Base-by-base conservation (phyloP, 768 basidiomycete species). In the Arthromyces matolae region DNA sequence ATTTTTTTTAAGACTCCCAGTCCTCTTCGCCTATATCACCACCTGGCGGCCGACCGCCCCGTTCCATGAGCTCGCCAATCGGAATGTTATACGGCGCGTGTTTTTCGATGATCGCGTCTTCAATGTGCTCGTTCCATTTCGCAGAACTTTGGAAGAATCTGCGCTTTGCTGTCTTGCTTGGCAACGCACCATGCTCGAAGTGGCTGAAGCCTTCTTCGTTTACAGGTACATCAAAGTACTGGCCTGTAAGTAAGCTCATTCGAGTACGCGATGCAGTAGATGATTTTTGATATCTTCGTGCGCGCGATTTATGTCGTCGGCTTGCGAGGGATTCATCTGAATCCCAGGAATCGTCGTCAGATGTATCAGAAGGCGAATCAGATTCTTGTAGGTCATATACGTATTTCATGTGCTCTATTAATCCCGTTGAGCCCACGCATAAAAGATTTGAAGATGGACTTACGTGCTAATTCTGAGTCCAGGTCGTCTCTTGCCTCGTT, bases 391-490 rank as follows among this genome's bases (percentile, higher is more conserved):
- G 64, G 20, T 71, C 71, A 58, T 85, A 86, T 7, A 86, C 71
- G 54, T 83, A 83, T 36, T 80, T 76, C 9, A 78, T 71, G 43
- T 86, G 83, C 65, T 85, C 86, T 89, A 60, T 20, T 18, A 16
- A 28, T 22, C 37, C 38, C 24, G 33, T n/a, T 23, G 14, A 19
- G 5, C 13, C 8, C 27, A 22, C 25, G 35, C 46, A 36, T 4
- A 40, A 13, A 16, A 12, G 19, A 1, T 28, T 24, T 14, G 34
- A 4, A 28, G 31, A 42, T 3, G 10, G n/a, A 71, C 86, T 63
- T 62, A 89, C 87, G 84, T 16, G 84, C 84, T 19, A 89, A 70
- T 33, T 69, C 74, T 51, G 77, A 76, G 57, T 90, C 88, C 34
- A 89, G 57, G 12, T 83, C 80, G 53, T 90, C 86, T 58, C 68